Evolutionary conservation across 495 filamentous ascomycete species (phyloP).

Genomic region (Penicillium nucicola): DNA sequence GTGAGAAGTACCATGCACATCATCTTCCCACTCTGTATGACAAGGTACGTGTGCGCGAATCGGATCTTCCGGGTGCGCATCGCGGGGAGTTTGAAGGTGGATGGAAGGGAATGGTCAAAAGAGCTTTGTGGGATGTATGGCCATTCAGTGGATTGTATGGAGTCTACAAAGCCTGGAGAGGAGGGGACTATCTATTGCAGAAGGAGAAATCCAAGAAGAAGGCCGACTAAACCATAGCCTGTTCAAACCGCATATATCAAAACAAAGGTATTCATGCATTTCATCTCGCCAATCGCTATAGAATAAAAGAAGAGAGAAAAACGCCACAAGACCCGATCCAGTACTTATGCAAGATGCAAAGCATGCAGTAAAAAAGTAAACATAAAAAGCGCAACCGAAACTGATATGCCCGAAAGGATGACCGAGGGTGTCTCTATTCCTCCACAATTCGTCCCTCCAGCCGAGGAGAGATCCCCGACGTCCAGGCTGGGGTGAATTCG

Average conservation of each 20-base stretch:
- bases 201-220: conserved; percentile 7
- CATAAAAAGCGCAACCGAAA: not conserved
- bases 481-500: conserved; percentile 68
- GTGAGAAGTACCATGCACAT: conserved; percentile 47
- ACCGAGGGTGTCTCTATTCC: conserved; percentile 14
- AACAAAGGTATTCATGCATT: conserved; percentile 7
- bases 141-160: conserved; percentile 24
- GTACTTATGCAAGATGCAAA: conserved; percentile 4
- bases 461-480: conserved; percentile 68
- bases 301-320: too few species aligned
- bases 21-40: conserved; percentile 50
- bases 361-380: not conserved
- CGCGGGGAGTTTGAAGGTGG: conserved; percentile 10
- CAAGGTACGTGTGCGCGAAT: conserved; percentile 45
- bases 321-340: not conserved
- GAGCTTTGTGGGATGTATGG: conserved; percentile 19
- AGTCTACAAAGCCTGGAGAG: conserved; percentile 22
- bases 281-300: not conserved
- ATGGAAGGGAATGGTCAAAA: conserved; percentile 14
- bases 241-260: not conserved
- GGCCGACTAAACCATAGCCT: not conserved
- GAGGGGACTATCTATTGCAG: conserved; percentile 21
- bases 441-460: conserved; percentile 72
- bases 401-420: not conserved
- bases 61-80: conserved; percentile 11